phyloP scores from a whole-genome alignment of 805 yeast genomes.

The Pichia pseudocactophila region DNA sequence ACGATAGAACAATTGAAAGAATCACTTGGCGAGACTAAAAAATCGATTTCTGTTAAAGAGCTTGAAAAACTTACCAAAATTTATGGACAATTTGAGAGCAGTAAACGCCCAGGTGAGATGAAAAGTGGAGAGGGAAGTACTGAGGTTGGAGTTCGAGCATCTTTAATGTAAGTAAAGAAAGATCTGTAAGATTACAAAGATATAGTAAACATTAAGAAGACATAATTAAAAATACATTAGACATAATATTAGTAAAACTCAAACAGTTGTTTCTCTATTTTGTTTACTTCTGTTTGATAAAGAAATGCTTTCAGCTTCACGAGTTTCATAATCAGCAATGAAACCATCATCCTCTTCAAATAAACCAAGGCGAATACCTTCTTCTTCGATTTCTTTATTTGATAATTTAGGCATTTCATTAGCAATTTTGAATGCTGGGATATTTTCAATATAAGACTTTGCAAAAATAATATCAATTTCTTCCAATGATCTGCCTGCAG shows the following conservation, averaged over 20 bases:
- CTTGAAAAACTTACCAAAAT: constrained; percentile 50
- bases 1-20: constrained; percentile 44
- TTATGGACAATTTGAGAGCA: constrained; percentile 60
- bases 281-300: not conserved
- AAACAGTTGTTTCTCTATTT: not conserved
- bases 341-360: constrained; percentile 18
- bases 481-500: constrained; percentile 67
- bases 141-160: constrained; percentile 78
- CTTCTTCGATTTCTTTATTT: constrained; percentile 49
- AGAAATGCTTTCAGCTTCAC: not conserved
- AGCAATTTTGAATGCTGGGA: constrained; percentile 57
- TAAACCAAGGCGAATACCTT: constrained; percentile 50
- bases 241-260: not conserved
- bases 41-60: constrained; percentile 79
- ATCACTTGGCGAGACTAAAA: constrained; percentile 70
- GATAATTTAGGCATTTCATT: constrained; percentile 49
- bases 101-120: constrained; percentile 70
- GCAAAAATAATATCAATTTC: constrained; percentile 67
- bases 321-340: not conserved
- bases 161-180: constrained; percentile 55
- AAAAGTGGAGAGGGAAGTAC: constrained; percentile 75
- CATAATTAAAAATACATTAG: too few relatives aligned
- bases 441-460: constrained; percentile 46
- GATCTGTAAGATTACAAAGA: too few relatives aligned
- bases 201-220: not conserved